These are phyloP conservation scores for Nissolia schottii DNA, from an alignment of 306 rosid genomes.

Conservation along the genomic window DNA sequence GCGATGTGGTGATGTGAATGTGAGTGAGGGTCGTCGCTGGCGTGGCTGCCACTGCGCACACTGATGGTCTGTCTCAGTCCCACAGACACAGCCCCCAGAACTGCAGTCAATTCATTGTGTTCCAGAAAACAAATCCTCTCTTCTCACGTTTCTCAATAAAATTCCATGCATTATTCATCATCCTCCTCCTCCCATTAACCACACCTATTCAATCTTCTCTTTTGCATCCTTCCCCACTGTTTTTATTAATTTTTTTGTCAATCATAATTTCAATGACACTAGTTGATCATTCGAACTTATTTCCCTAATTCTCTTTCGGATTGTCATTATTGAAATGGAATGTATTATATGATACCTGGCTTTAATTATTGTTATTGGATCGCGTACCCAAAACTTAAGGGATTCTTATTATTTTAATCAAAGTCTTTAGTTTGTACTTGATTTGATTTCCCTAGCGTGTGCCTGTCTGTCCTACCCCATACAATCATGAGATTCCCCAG, in stretches of 20 bases:
- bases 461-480: background rate
- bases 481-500: conserved; percentile 13
- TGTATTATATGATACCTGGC: background rate
- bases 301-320: background rate
- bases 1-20: background rate
- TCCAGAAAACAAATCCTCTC: conserved; percentile 2
- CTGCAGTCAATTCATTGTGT: background rate
- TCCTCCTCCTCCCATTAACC: background rate
- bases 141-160: background rate
- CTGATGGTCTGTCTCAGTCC: background rate
- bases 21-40: background rate
- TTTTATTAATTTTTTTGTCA: background rate
- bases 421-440: background rate
- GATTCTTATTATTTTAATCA: background rate
- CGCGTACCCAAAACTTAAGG: background rate
- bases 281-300: background rate
- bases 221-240: background rate
- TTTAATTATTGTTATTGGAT: conserved; percentile 17
- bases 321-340: conserved; percentile 21
- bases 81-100: background rate
- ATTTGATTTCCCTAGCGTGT: background rate
- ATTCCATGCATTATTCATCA: conserved; percentile 1
- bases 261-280: background rate
- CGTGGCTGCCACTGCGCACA: background rate
- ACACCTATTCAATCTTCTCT: background rate